phyloP scores from a whole-genome alignment of 768 basidiomycete species.

The Cystofilobasidium macerans region DNA sequence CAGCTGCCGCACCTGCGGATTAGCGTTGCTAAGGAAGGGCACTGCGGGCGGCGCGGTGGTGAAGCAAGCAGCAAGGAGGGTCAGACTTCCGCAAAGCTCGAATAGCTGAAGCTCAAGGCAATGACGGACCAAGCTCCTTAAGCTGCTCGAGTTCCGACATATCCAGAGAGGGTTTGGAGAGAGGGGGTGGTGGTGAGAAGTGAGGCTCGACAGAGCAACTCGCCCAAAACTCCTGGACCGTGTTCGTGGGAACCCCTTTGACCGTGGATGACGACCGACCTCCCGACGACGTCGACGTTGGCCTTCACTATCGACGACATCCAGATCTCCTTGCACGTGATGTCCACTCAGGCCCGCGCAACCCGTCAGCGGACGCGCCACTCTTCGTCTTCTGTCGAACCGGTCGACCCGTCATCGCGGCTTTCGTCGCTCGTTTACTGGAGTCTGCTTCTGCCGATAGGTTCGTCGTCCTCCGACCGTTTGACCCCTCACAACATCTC shows the following conservation, averaged over 20 bases:
- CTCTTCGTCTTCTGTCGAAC: neutral
- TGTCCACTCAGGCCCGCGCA: neutral
- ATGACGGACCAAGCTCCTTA: slow-evolving; percentile 15
- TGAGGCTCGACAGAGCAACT: neutral
- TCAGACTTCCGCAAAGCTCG: too few relatives aligned
- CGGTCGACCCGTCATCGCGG: neutral
- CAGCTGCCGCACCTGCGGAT: slow-evolving; percentile 75
- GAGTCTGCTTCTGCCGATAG: neutral
- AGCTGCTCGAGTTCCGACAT: slow-evolving; percentile 18
- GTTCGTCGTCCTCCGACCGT: neutral
- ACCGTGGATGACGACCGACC: too few relatives aligned
- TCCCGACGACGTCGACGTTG: too few relatives aligned
- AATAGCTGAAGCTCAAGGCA: too few relatives aligned
- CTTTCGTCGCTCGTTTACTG: too few relatives aligned
- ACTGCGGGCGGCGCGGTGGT: slow-evolving; percentile 6
- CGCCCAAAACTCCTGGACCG: too few relatives aligned
- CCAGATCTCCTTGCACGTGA: neutral
- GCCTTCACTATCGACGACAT: too few relatives aligned
- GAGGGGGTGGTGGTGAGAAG: neutral
- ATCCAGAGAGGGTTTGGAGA: neutral
- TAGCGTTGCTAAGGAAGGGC: slow-evolving; percentile 38
- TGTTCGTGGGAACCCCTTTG: too few relatives aligned
- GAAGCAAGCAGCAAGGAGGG: too few relatives aligned
- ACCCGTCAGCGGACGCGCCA: neutral
- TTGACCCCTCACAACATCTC: neutral